These are phyloP conservation scores for Candida nanaspora DNA, from an alignment of 805 yeast species.

Conservation along the genomic window DNA sequence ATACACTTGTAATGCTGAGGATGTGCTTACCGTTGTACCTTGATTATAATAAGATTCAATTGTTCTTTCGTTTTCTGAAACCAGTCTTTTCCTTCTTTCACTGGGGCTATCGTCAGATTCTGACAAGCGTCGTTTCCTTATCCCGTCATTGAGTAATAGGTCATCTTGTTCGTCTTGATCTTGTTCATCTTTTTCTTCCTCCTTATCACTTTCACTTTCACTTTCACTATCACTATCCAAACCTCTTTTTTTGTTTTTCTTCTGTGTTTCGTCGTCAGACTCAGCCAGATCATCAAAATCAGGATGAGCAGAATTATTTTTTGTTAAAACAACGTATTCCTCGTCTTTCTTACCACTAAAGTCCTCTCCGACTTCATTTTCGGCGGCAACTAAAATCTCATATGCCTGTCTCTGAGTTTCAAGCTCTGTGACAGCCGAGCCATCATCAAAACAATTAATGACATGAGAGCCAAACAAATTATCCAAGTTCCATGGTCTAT, in stretches of 20 bases:
- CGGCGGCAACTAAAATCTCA: constrained; percentile 35
- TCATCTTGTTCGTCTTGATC: constrained; percentile 18
- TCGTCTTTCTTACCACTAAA: constrained; percentile 24
- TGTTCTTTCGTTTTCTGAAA: constrained; percentile 41
- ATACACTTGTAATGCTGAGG: constrained; percentile 74
- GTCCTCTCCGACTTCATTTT: constrained; percentile 27
- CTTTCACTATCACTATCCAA: constrained; percentile 24
- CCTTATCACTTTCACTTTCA: constrained; percentile 19
- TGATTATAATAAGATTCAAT: constrained; percentile 75
- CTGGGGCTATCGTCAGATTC: constrained; percentile 23
- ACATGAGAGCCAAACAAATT: constrained; percentile 79
- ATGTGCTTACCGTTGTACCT: constrained; percentile 72
- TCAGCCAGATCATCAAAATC: constrained; percentile 16
- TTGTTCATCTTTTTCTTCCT: constrained; percentile 23
- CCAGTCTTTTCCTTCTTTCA: constrained; percentile 33
- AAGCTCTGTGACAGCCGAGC: constrained; percentile 56
- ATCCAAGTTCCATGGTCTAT: constrained; percentile 94
- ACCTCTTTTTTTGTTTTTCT: constrained; percentile 22
- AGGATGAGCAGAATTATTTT: constrained; percentile 13
- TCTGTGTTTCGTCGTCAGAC: constrained; percentile 32
- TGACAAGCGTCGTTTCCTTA: constrained; percentile 17
- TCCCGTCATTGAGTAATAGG: constrained; percentile 7
- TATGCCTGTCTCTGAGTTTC: constrained; percentile 57
- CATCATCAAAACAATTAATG: constrained; percentile 84
- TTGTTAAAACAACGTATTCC: constrained; percentile 18